Base-by-base conservation (phyloP, 1,284 basidiomycete species). In the Trichosporon inkin region DNA sequence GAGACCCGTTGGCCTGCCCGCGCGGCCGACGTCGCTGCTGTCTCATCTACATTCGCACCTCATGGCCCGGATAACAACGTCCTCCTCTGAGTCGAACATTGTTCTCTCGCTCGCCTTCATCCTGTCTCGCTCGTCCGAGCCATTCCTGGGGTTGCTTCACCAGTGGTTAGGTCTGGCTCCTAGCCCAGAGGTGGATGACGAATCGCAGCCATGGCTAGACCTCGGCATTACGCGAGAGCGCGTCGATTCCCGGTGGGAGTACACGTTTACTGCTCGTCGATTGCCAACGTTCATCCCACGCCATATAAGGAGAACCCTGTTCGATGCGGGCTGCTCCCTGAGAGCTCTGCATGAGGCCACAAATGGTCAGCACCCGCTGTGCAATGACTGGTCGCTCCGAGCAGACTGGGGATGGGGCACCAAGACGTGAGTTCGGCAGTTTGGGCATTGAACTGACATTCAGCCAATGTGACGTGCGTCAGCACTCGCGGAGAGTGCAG, bases 281-380 rank as follows among this genome's bases (percentile, higher is more conserved):
- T 75, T 75, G 71, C 76, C 76, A 0, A 63, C 51, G 6, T 78
- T 78, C 58, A 65, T 78, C 2, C 71, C 76, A 0, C 59, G 62
- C 10, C 67, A 68, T 1, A 54, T 55, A 1, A 61, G 72, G 36
- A 58, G 71, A n/a, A 68, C 60, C 10, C 52, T 78, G 16, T 76
- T 76, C 53, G 74, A 78, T 36, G 74, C 74, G 6, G 76, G 76
- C 0, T 61, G 67, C 22, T 73, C 71, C 14, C 52, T 78, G 54
- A 58, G 76, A 24, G 53, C 73, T 1, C 60, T 78, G 14, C 44
- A 67, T n/a, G 73, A 72, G 16, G 76, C 76, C 7, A 69, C 69
- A 6, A 57, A 53, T 1, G 67, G 68, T 0, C 59, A 62, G 19
- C 76, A 77, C 62, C 73, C 74, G 0, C 62, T 78, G 3, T 73